Percentiles rank a stretch among this genome's conserved stretches.
Conservation (phyloP, 305 asterid genomes). For the Solanum hybrid region DNA sequence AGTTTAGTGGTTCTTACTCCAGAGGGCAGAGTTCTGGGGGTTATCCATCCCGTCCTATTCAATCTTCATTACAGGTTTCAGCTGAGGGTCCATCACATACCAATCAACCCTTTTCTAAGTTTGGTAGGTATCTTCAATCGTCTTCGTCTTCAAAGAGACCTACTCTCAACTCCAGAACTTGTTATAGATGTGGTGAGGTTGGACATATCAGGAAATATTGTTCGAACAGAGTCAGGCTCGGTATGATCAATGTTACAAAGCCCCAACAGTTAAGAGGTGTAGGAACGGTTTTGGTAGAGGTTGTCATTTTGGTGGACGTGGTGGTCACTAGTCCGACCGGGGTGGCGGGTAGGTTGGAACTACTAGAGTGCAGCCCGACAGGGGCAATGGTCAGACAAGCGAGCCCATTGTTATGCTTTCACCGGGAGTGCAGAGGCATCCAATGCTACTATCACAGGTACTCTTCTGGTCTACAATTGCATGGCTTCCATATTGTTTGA, state of each 20-base stretch:
- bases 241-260: neutral
- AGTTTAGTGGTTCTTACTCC: neutral
- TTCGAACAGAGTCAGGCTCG: neutral
- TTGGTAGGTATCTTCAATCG: neutral
- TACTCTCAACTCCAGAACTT: neutral
- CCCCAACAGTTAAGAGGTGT: neutral
- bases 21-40: neutral
- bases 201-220: too few relatives aligned
- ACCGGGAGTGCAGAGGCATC: neutral
- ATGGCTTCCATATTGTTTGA: neutral
- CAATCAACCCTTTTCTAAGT: neutral
- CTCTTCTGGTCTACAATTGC: neutral
- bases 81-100: neutral
- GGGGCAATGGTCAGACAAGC: neutral
- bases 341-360: neutral
- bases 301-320: neutral
- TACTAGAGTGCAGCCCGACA: rapidly evolving
- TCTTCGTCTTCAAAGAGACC: neutral
- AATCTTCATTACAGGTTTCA: neutral
- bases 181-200: neutral
- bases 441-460: neutral
- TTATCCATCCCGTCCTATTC: neutral
- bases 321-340: neutral
- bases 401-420: neutral
- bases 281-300: neutral